Conservation (phyloP, 2,329 filamentous ascomycete species). For the Nothophoma quercina region DNA sequence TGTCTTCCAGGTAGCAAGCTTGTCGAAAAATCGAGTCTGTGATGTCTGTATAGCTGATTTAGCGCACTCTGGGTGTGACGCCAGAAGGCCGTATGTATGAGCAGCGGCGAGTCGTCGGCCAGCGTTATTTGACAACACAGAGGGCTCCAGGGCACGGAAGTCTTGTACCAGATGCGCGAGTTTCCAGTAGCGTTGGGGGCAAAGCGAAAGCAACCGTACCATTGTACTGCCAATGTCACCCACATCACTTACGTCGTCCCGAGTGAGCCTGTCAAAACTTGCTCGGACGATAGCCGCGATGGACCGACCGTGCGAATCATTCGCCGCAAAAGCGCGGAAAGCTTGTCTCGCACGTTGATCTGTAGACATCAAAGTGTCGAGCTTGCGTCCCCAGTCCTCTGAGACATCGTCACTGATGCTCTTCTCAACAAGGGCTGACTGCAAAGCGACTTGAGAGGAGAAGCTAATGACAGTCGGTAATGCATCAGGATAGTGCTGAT, state of each 20-base stretch:
- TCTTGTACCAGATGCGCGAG: conserved; percentile 42
- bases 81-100: conserved; percentile 77
- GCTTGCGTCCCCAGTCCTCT: conserved; percentile 82
- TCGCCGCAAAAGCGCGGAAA: conserved; percentile 60
- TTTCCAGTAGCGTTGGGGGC: conserved; percentile 57
- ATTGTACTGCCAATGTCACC: conserved; percentile 59
- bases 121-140: conserved; percentile 75
- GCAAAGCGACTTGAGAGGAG: conserved; percentile 67
- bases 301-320: conserved; percentile 43
- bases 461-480: conserved; percentile 76
- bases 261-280: conserved; percentile 55
- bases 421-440: conserved; percentile 61
- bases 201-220: conserved; percentile 63
- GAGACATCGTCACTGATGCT: conserved; percentile 64
- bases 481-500: conserved; percentile 55
- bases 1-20: conserved; percentile 61
- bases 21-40: conserved; percentile 57
- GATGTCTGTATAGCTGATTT: conserved; percentile 52
- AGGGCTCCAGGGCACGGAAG: conserved; percentile 61
- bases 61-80: conserved; percentile 65
- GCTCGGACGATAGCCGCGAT: conserved; percentile 54
- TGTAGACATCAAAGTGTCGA: conserved; percentile 75
- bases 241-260: conserved; percentile 50
- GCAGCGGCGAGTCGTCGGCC: conserved; percentile 72
- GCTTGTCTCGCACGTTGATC: conserved; percentile 70